Conservation (phyloP, 345 rosid species). For the Orychophragmus violaceus region DNA sequence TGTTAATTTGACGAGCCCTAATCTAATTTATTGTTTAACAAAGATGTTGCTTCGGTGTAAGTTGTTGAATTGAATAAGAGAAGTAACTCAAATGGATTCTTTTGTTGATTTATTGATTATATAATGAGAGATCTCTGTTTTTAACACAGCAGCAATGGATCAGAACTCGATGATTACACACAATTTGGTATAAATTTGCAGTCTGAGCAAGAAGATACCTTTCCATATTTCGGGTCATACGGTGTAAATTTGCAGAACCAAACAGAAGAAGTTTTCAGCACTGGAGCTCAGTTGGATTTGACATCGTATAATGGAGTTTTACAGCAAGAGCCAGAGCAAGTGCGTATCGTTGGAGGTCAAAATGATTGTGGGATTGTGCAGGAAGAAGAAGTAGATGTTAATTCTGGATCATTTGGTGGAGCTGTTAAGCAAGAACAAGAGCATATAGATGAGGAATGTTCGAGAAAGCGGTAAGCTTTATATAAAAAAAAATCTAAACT, state of each 20-base stretch:
- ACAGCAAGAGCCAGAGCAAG: neutral
- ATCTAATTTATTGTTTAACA: neutral
- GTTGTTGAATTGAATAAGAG: neutral
- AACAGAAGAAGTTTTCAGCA: neutral
- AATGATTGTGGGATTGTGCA: conserved; percentile 15
- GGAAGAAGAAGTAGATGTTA: conserved; percentile 26
- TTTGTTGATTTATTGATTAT: neutral
- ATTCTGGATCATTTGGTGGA: conserved; percentile 34
- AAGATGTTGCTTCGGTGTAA: neutral
- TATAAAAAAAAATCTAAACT: neutral
- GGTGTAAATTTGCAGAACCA: conserved; percentile 15
- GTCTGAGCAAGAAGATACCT: conserved; percentile 4
- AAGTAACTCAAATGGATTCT: neutral
- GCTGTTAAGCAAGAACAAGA: conserved; percentile 29
- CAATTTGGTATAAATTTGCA: conserved; percentile 21
- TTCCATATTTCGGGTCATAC: conserved; percentile 22
- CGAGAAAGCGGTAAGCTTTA: conserved; percentile 44
- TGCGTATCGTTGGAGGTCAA: neutral
- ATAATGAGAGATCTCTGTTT: conserved; percentile 1
- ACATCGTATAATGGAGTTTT: conserved; percentile 6
- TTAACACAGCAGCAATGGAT: conserved; percentile 17
- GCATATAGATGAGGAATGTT: conserved; percentile 26
- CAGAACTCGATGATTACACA: conserved; percentile 28
- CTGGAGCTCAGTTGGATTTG: conserved; percentile 17
- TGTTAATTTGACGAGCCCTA: conserved; percentile 12